Base-by-base conservation (phyloP, 129 eudicot genomes). In the Scalesia atractyloides region DNA sequence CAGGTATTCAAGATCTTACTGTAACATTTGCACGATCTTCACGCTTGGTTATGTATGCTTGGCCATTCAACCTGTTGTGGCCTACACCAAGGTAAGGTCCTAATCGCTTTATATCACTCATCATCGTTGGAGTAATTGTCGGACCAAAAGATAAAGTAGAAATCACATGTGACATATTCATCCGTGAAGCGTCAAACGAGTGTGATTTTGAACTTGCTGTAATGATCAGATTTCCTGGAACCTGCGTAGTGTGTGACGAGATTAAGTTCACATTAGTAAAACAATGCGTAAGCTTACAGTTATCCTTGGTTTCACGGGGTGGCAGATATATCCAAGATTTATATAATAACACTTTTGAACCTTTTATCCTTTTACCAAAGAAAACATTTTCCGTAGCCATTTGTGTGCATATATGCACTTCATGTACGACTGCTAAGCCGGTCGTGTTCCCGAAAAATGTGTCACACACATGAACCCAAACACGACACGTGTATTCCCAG, bases 151-250 rank as follows among this genome's bases (percentile, higher is more conserved):
- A 79, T 41, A 92, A 77, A 14, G 80, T 87, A 24, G 88, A 76
- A 64, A 92, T 80, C 49, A 87, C 75, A 70, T 89, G 98, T 9
- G 95, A 92, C 86, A 92, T 82, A 82, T 89, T 92, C 90, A 89
- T 82, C 68, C 69, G 82, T 26, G 91, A 85, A 63, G 89, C 95
- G 80, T 92, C 96, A 81, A 92, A 92, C 1, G 98, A 92, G 76
- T 92, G 98, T 69, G 90, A 70, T 71, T 76, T 88, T 39, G 96
- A 92, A 69, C 49, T 81, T 77, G 98, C 98, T 52, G 96, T 83
- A 63, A 92, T 74, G 37, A 92, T 49, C 76, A 92, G 90, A 79
- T 89, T 87, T 47, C 98, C 98, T 7, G 98, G 98, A 70, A 92
- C 96, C 98, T 92, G 85, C 56, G 53, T 53, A 70, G 74, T 24